phyloP scores from a whole-genome alignment of 2,329 filamentous ascomycete species.

The Diaporthe aspalathi region DNA sequence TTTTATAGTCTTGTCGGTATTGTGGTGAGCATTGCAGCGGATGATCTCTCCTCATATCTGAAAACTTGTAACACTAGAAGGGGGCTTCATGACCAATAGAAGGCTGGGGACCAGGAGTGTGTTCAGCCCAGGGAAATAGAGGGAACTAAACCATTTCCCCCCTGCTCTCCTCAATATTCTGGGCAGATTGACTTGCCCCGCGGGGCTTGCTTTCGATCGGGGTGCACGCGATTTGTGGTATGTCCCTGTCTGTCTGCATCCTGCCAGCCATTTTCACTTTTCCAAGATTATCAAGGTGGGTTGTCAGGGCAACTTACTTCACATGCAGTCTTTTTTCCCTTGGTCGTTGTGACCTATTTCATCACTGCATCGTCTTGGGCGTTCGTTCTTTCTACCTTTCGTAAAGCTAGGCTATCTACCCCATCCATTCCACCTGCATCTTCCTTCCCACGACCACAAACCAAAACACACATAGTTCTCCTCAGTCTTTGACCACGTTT shows the following conservation, averaged over 20 bases:
- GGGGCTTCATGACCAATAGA: slow-evolving; percentile 45
- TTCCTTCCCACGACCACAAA: background rate
- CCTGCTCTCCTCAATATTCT: slow-evolving; percentile 3
- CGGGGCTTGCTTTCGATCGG: background rate
- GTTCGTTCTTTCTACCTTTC: slow-evolving; percentile 2
- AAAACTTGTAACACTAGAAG: slow-evolving; percentile 62
- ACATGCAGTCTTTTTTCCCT: background rate
- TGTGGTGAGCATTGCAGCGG: slow-evolving; percentile 55
- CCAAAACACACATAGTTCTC: background rate
- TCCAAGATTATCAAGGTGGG: background rate
- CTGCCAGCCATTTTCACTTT: background rate
- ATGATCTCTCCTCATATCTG: slow-evolving; percentile 65
- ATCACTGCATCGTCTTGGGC: background rate
- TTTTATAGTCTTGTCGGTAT: slow-evolving; percentile 33
- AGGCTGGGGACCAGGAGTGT: slow-evolving; percentile 37
- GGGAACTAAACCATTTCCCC: slow-evolving; percentile 40
- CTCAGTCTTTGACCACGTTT: background rate
- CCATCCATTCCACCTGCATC: background rate
- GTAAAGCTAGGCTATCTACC: background rate
- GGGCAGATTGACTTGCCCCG: background rate
- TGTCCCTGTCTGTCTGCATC: background rate
- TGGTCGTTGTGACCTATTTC: background rate
- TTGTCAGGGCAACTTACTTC: background rate
- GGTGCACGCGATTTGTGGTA: background rate
- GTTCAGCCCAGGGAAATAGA: slow-evolving; percentile 18